Evolutionary conservation across 495 filamentous ascomycete genomes (phyloP), one percentile per base, ranked within the genome.

Genomic region (Platismatia glauca): DNA sequence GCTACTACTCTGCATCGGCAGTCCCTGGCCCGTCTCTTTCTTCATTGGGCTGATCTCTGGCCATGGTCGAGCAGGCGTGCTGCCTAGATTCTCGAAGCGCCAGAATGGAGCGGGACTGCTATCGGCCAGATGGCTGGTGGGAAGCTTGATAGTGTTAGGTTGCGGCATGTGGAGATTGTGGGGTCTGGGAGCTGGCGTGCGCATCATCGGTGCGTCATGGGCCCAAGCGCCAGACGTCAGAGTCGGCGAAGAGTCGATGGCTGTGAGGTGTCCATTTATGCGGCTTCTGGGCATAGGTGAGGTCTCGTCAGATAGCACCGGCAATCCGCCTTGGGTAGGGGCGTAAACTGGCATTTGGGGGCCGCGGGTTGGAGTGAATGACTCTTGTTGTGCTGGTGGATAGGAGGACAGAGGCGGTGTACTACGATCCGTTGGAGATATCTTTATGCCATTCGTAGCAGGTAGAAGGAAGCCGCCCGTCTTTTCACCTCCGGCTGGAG

Each of bases 101-200:
- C 93, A 97, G 76, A 97, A 97, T 24, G 93, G 91, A n/a, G 95
- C 94, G 0, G 94, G 94, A 27, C 89, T 95, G 71, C 88, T 93
- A 70, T 93, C 91, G 22, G 91, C 89, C 84, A 97, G 91, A 75
- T 92, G 94, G 71, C 93, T 90, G 68, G 90, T 95, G 4, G 95
- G 95, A 48, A 92, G 81, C 68, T 94, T 90, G 8, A 87, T 84
- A 1, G 94, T 96, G 69, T 87, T 93, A 0, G 94, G 94, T 24
- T 92, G 91, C 3, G 89, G 90, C 35, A 96, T 84, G 48, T 82
- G 83, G 34, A 90, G 91, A 64, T 93, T 86, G 57, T 93, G 86
- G 35, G 90, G 84, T 63, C 86, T 85, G 9, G 92, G 90, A 4
- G 91, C 89, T 22, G 93, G 92, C 0, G 92, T 97, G 62, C 90